phyloP scores from a whole-genome alignment of 306 rosid genomes.

The Benincasa hispida region DNA sequence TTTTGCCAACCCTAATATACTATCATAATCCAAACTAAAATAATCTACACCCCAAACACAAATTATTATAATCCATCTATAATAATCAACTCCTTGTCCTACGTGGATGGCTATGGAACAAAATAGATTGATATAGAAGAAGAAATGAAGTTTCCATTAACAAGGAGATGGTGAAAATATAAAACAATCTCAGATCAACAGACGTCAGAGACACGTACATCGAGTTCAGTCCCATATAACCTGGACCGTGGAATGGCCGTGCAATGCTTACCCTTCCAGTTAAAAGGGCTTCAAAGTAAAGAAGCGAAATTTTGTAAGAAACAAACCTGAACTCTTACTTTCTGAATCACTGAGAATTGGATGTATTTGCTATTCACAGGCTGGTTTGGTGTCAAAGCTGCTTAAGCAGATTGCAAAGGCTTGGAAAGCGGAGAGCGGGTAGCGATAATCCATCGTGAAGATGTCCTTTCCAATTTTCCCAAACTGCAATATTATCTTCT shows the following conservation, averaged over 20 bases:
- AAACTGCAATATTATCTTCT: slow-evolving; percentile 69
- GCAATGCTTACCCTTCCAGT: not conserved
- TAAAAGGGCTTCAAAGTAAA: not conserved
- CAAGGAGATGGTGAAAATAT: not conserved
- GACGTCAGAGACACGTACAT: not conserved
- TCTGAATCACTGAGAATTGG: not conserved
- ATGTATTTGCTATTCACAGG: slow-evolving; percentile 49
- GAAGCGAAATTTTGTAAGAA: not conserved
- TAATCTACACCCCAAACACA: too few species aligned
- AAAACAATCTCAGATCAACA: not conserved
- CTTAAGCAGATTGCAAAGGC: slow-evolving; percentile 83
- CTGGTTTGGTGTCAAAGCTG: slow-evolving; percentile 87
- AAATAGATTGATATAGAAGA: not conserved
- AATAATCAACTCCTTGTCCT: too few species aligned
- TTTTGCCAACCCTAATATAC: too few species aligned
- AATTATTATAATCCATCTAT: too few species aligned
- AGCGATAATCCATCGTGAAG: slow-evolving; percentile 83
- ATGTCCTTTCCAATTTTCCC: slow-evolving; percentile 83
- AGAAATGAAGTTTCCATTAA: not conserved
- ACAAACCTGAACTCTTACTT: not conserved
- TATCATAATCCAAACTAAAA: too few species aligned
- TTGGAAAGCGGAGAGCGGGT: slow-evolving; percentile 86
- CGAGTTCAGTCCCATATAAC: not conserved
- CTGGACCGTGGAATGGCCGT: not conserved
- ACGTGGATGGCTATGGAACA: not conserved